These are phyloP conservation scores for Hanseniaspora hatyaiensis DNA, from an alignment of 805 yeast species.

Conservation along the genomic window DNA sequence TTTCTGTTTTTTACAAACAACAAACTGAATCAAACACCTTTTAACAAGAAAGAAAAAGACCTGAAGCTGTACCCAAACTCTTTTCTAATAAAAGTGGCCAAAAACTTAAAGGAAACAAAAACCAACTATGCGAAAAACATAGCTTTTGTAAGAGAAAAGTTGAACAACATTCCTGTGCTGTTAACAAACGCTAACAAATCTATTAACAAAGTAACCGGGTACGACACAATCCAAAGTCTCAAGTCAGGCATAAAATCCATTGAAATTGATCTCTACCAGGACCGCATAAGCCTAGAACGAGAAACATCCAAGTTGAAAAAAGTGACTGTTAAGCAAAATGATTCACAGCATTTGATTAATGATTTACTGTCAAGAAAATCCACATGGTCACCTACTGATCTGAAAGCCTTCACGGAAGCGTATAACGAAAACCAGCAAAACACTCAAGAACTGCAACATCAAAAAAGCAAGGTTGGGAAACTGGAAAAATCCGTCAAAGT, in stretches of 20 bases:
- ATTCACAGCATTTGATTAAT: slow-evolving; percentile 73
- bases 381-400: slow-evolving; percentile 65
- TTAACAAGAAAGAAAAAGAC: background rate
- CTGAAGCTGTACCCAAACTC: background rate
- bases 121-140: background rate
- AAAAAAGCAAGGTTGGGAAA: slow-evolving; percentile 38
- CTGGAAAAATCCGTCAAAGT: slow-evolving; percentile 58
- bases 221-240: slow-evolving; percentile 62
- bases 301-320: slow-evolving; percentile 43
- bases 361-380: slow-evolving; percentile 77
- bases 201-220: slow-evolving; percentile 86
- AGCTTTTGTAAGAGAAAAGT: slow-evolving; percentile 26
- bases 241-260: slow-evolving; percentile 45
- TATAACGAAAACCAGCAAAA: slow-evolving; percentile 72
- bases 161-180: slow-evolving; percentile 28
- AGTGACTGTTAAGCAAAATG: slow-evolving; percentile 53
- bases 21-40: background rate
- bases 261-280: slow-evolving; percentile 42
- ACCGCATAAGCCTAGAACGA: slow-evolving; percentile 38
- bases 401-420: slow-evolving; percentile 71
- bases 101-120: background rate
- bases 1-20: background rate
- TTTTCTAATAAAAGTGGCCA: background rate
- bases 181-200: slow-evolving; percentile 43
- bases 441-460: slow-evolving; percentile 45